Base-by-base conservation (phyloP, 1,284 basidiomycete species). In the Xerocomus nothofagi region DNA sequence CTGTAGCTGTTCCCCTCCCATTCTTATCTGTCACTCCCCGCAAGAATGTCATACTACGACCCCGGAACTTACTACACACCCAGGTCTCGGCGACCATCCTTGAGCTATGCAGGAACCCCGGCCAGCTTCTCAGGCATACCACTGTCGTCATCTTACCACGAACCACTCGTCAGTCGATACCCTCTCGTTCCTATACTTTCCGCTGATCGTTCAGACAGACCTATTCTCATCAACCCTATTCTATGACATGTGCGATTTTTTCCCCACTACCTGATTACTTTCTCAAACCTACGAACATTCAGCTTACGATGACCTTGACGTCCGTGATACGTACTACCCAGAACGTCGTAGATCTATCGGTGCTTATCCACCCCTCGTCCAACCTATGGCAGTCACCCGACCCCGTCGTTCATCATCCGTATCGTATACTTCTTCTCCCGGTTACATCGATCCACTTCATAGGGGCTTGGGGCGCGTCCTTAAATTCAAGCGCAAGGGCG, bases 401-500 rank as follows among this genome's bases (percentile, higher is more conserved):
- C 73, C 76, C 48, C 73, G 73, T 49, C 77, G 82, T 33, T 74
- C 78, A 56, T 83, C 82, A 17, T 76, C 76, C n/a, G 70, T 82
- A 42, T 84, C 83, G 8, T 78, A 76, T 55, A 62, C 69, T 18
- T 64, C 73, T 33, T 71, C 66, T 27, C 72, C 71, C 14, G 32
- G 44, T 44, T 57, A 48, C 23, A 21, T 72, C 51, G 79, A 78
- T 53, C 59, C 68, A 21, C 77, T 74, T 59, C 75, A 72, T 23
- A 69, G 72, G 23, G 72, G 75, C 20, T 75, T 75, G 57, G 72
- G 75, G 2, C 67, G 75, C 24, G 68, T 79, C 36, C 72, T 89
- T 57, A 87, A 85, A 64, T 89, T 89, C 71, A 86, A 84, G 66
- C 77, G 81, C 63, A 87, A 85, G 71, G 83, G 82, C 21, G 73